phyloP scores from a whole-genome alignment of 345 rosid genomes.

The Abelmoschus esculentus region DNA sequence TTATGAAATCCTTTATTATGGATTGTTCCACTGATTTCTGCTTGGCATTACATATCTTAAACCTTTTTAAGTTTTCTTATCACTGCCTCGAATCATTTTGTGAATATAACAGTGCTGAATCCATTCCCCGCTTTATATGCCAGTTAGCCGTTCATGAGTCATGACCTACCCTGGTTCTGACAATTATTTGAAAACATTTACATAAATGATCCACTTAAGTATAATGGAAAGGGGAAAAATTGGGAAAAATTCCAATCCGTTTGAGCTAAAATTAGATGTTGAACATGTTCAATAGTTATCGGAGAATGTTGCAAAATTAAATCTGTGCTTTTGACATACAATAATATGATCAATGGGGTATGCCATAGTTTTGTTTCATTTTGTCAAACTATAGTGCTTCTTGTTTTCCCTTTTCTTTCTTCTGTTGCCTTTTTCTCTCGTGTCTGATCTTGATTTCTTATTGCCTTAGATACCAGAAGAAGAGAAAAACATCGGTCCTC shows the following conservation, averaged over 20 bases:
- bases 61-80: not conserved
- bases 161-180: too few relatives aligned
- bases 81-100: too few relatives aligned
- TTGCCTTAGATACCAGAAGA: constrained; percentile 53
- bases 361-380: not conserved
- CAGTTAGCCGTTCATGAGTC: too few relatives aligned
- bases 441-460: constrained; percentile 5
- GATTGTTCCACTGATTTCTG: not conserved
- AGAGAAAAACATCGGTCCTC: constrained; percentile 57
- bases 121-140: too few relatives aligned
- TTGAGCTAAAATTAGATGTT: too few relatives aligned
- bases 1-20: not conserved
- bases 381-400: not conserved
- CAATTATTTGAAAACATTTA: too few relatives aligned
- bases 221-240: too few relatives aligned
- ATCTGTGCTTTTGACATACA: not conserved
- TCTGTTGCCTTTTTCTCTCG: not conserved
- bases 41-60: not conserved
- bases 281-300: too few relatives aligned
- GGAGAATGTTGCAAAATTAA: not conserved
- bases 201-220: too few relatives aligned
- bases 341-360: not conserved
- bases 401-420: not conserved
- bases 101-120: too few relatives aligned
- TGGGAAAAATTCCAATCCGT: too few relatives aligned